These are phyloP conservation scores for Kurtzmaniella quercitrusa DNA, from an alignment of 1,139 yeast genomes.

Conservation along the genomic window DNA sequence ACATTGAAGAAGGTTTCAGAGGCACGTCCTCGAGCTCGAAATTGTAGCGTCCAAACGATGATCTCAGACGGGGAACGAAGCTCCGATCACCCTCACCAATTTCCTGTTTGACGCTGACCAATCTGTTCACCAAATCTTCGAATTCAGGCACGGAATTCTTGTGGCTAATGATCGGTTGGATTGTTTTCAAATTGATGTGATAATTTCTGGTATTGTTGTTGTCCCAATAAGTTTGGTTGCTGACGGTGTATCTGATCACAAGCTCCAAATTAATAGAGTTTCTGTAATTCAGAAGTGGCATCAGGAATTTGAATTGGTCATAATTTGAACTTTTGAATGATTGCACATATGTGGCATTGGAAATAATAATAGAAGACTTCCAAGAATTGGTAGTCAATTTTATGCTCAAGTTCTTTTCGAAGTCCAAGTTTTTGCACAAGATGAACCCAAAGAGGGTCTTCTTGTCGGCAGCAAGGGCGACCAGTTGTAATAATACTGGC, in stretches of 20 bases:
- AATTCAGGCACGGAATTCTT: slow-evolving; percentile 17
- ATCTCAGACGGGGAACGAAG: slow-evolving; percentile 4
- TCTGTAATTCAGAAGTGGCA: slow-evolving; percentile 27
- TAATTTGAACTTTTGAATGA: slow-evolving; percentile 22
- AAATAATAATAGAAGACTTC: slow-evolving; percentile 29
- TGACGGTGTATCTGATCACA: slow-evolving; percentile 24
- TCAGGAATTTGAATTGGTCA: slow-evolving; percentile 38
- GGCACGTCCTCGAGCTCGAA: slow-evolving; percentile 6
- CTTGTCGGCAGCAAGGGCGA: slow-evolving; percentile 13
- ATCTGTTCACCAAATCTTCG: slow-evolving; percentile 21
- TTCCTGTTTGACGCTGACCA: slow-evolving; percentile 10
- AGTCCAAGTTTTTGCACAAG: slow-evolving; percentile 35
- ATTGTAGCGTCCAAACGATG: slow-evolving; percentile 5
- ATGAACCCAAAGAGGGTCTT: slow-evolving; percentile 26
- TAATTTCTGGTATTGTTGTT: slow-evolving; percentile 30
- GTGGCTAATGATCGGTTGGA: slow-evolving; percentile 10
- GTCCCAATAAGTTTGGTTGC: slow-evolving; percentile 29
- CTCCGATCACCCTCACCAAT: slow-evolving; percentile 9
- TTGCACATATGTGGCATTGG: slow-evolving; percentile 23
- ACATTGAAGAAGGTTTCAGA: neutral
- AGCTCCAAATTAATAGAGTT: slow-evolving; percentile 18
- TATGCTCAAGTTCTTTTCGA: slow-evolving; percentile 31
- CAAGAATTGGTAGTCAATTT: slow-evolving; percentile 39
- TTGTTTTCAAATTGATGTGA: slow-evolving; percentile 20
- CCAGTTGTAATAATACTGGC: slow-evolving; percentile 9